Base-by-base conservation (phyloP, 2,329 filamentous ascomycete species). In the Diaporthe capsici region DNA sequence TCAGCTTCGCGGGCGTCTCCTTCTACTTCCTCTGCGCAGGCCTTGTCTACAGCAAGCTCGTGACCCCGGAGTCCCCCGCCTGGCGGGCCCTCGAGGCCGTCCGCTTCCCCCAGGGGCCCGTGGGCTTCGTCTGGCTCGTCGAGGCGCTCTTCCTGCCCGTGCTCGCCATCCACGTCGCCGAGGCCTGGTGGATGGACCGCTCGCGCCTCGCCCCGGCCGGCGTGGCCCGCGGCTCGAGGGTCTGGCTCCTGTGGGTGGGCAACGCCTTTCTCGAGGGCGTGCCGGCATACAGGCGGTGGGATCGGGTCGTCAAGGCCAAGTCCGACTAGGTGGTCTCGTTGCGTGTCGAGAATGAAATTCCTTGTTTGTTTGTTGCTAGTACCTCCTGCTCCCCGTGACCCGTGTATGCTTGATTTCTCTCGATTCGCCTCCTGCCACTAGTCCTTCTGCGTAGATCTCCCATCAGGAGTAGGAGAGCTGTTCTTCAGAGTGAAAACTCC, bases 161-260 rank as follows among this genome's bases (percentile, higher is more conserved):
- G 74, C 4, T 95, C 1, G 86, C 81, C 0, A 89, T 95, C 17
- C 96, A 98, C 83, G 31, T 87, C 0, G 75, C 83, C 4, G 96
- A 98, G 86, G 84, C 88, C n/a, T 84, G 84, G 60, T 85, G 86
- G 81, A 85, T 93, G 79, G 88, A 89, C 77, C 83, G 81, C 57
- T 86, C 84, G 67, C 83, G 87, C 75, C 81, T 92, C 76, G 80
- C 79, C 72, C 88, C 82, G 81, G 86, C 88, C 78, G 87, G 87
- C 9, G 87, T 92, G 15, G 82, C 83, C 75, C 82, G 84, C 47
- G 86, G 87, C 10, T 84, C 83, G 9, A 60, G 58, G n/a, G 78
- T 89, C 20, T 93, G 92, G 90, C 87, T 84, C 82, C 78, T 84
- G 72, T 93, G 92, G 92, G 81, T 89, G 44, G 79, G 77, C 8